Base-by-base conservation (phyloP, 202 grass and related monocot species). In the Elaeis oleifera region DNA sequence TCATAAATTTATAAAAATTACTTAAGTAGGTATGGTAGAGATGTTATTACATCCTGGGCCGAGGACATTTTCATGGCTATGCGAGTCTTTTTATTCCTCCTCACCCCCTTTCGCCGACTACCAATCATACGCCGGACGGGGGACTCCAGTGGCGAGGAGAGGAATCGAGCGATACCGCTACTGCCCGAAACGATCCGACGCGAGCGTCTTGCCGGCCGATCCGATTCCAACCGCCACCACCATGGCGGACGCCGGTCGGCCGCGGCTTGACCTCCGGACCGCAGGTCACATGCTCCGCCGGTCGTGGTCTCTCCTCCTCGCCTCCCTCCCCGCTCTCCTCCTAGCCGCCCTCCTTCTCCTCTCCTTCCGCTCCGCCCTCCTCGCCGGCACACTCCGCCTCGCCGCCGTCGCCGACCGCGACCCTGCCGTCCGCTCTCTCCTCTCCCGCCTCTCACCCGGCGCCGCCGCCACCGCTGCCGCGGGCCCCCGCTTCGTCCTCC, bases 301-400 rank as follows among this genome's bases (percentile, higher is more conserved):
- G 4, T 79, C 92, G 1, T 60, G 59, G 6, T 65, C 58, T 7
- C 68, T 84, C 51, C 53, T 85, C 77, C 74, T 90, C 20, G 31
- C 60, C 32, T 77, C 81, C 3, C 87, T 88, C 71, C 83, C 84
- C 28, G 71, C 87, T 31, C 79, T 91, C 27, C 79, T 96, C 64
- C 71, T 88, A 49, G 76, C 76, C 23, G 70, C 84, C 49, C 68
- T 96, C 50, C 87, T 88, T 52, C 76, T 89, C 53, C 65, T 87
- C 56, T 73, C 86, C 59, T 95, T 85, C 76, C 92, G 84, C 64
- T 79, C 77, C 7, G 82, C 82, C 44, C 76, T 88, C 65, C 68
- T 85, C 61, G 71, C 76, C 22, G 85, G 79, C 76, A 85, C 84
- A 31, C 79, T 88, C 16, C 78, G 79, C 58, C 88, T 89, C 55